Evolutionary conservation across 2,329 filamentous ascomycete species (phyloP), one percentile per base, ranked within the genome.

Genomic region (Sclerotinia trifoliorum): DNA sequence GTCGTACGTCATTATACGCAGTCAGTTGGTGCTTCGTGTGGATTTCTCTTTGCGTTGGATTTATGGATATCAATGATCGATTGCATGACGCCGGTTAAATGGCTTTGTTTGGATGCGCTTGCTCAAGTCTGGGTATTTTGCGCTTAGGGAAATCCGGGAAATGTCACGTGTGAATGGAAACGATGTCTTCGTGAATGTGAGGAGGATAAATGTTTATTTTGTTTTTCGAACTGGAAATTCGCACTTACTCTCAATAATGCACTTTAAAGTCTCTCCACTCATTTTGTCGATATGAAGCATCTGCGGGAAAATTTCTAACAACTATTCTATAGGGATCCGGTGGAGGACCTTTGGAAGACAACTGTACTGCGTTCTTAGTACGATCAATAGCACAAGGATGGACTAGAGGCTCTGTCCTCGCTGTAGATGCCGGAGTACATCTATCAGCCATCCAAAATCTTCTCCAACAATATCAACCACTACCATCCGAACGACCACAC

Each of bases 391-490:
- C 89, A 42, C 86, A 90, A 65, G 86, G 88, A 70, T 99, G 95
- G 95, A 83, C 85, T 61, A 90, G 89, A 74, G 90, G 91, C 56
- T 97, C 93, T 0, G 79, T 97, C 52, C 83, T 98, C 39, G 93
- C 94, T n/a, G 90, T 99, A 65, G 95, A 99, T 81, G 94, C 93
- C 13, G 95, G 95, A 60, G 92, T 94, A 44, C 91, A 97, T 78
- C 85, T 99, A 52, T 88, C 92, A 39, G 88, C 92, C 67, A 97
- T 99, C 68, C 87, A 88, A n/a, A 85, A 86, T 60, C 91, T 96
- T 60, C 83, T 99, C 35, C 71, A 76, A 61, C 19, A 58, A n/a
- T 70, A 82, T 82, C 3, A 79, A 80, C 67, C 81, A 80, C 79
- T 78, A 15, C 71, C 71, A 32, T 70, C 81, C 7, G 67, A 80